Percentiles rank a stretch among this genome's conserved stretches.
These are phyloP conservation scores for Musa balbisiana DNA, from an alignment of 202 grass and related monocot genomes.

Conservation along the genomic window DNA sequence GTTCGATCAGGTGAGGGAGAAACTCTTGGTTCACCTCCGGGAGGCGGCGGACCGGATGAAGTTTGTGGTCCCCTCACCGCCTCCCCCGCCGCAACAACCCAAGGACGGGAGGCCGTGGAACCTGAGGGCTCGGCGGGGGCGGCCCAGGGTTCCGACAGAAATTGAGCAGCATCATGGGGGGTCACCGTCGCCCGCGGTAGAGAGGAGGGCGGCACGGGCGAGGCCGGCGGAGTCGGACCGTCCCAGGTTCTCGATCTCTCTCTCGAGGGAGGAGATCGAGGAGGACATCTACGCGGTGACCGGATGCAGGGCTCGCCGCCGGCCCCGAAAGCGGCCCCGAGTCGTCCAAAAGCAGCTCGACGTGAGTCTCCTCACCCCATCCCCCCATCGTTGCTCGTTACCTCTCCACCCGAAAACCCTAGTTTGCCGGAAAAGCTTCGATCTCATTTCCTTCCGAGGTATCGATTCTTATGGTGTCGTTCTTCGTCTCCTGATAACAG, in stretches of 20 bases:
- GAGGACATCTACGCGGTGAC: slow-evolving; percentile 7
- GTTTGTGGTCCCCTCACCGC: neutral
- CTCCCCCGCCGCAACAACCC: neutral
- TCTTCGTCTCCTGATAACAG: neutral
- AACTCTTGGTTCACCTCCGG: neutral
- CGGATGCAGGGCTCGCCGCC: neutral
- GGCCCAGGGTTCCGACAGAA: neutral
- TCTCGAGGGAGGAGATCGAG: slow-evolving; percentile 8
- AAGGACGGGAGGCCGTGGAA: neutral
- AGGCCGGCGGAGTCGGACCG: neutral
- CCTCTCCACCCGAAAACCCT: no score
- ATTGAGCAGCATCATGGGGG: neutral
- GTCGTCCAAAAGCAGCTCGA: slow-evolving; percentile 5
- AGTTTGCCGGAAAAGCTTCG: no score
- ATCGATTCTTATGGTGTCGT: no score
- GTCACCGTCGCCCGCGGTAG: neutral
- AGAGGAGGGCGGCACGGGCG: neutral
- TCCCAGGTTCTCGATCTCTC: slow-evolving; percentile 11
- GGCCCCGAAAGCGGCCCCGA: neutral
- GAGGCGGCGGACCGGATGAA: slow-evolving; percentile 14
- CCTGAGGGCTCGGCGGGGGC: neutral
- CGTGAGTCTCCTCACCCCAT: neutral
- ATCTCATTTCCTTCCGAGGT: no score
- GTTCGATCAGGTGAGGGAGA: slow-evolving; percentile 10
- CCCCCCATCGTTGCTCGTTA: no score